A percentile compares a stretch with the other conserved stretches of the same genome.
Conservation (phyloP, 1,139 yeast genomes). For the Pichia cactophila region DNA sequence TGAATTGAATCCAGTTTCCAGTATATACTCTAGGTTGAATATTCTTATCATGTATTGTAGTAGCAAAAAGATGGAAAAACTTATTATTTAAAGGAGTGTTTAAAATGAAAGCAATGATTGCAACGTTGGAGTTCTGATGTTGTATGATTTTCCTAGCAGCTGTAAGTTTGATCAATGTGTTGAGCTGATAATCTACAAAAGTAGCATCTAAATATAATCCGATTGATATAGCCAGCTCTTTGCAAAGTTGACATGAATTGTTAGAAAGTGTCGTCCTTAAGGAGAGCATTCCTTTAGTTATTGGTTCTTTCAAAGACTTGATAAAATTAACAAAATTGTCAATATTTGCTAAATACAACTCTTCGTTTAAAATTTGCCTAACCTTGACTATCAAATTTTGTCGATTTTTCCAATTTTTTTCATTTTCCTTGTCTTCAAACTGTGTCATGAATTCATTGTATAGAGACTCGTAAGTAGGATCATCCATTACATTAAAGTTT, state of each 20-base stretch:
- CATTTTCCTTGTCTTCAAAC: conserved; percentile 77
- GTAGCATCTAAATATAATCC: conserved; percentile 44
- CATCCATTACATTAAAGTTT: conserved; percentile 22
- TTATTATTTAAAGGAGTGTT: conserved; percentile 49
- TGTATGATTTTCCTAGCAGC: conserved; percentile 76
- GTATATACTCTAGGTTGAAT: conserved; percentile 63
- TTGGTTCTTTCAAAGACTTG: conserved; percentile 47
- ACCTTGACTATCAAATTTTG: conserved; percentile 54
- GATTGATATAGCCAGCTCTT: conserved; percentile 55
- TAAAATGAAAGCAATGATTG: conserved; percentile 53
- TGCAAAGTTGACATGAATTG: conserved; percentile 71
- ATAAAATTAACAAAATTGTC: conserved; percentile 21
- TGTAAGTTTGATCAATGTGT: conserved; percentile 53
- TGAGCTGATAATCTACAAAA: conserved; percentile 54
- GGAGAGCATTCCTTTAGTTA: conserved; percentile 62
- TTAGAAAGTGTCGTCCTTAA: conserved; percentile 77
- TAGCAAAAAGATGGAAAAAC: conserved; percentile 43
- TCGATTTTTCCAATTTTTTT: conserved; percentile 74
- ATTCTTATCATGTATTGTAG: conserved; percentile 60
- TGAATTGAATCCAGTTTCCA: conserved; percentile 62
- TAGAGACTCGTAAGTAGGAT: conserved; percentile 30
- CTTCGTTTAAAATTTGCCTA: conserved; percentile 57
- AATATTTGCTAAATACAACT: conserved; percentile 19
- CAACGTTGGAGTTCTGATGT: conserved; percentile 64
- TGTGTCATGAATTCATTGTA: conserved; percentile 33